Evolutionary conservation across 2,329 filamentous ascomycete species (phyloP), one percentile per base, ranked within the genome.

Genomic region (Didymella pinodella): DNA sequence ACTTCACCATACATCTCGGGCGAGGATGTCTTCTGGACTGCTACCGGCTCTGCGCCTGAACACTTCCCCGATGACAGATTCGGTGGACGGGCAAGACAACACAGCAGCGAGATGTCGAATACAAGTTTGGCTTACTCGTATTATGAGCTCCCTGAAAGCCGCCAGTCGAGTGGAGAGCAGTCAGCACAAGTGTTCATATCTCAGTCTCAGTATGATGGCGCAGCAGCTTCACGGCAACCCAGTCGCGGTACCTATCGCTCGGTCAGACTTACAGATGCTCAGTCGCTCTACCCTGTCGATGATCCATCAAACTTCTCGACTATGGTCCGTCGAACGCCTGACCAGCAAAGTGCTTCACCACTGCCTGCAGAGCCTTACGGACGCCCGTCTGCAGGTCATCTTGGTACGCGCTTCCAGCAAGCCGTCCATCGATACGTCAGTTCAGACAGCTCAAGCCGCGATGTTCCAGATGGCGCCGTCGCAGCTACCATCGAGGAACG

Each of bases 81-180:
- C 10, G 16, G 14, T n/a, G n/a, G 40, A 4, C 48, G 54, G 28
- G 31, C 52, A 34, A 61, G 62, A 44, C 55, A 59, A 7, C 59
- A 62, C 11, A 67, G 68, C 40, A 75, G 72, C 51, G 70, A 66
- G 43, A 59, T 65, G 56, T 75, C 73, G 28, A 65, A 46, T 34
- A 59, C 60, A n/a, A 75, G 72, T 53, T 58, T 64, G 26, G 61
- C 67, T n/a, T 76, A 71, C 46, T 75, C 73, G 7, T 72, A 65
- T 34, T 76, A 75, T 47, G 71, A 73, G 50, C 64, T 75, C 45
- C 65, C 73, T 14, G 65, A 59, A 28, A 71, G 67, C 22, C 64
- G 68, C 29, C 57, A 67, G 16, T 62, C 71, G 20, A 74, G 72
- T 60, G 62, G 65, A 32, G 64, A 63, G 36, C 55, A 66, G 7